Conservation (phyloP, 345 rosid species). For the Murraya koenigii region DNA sequence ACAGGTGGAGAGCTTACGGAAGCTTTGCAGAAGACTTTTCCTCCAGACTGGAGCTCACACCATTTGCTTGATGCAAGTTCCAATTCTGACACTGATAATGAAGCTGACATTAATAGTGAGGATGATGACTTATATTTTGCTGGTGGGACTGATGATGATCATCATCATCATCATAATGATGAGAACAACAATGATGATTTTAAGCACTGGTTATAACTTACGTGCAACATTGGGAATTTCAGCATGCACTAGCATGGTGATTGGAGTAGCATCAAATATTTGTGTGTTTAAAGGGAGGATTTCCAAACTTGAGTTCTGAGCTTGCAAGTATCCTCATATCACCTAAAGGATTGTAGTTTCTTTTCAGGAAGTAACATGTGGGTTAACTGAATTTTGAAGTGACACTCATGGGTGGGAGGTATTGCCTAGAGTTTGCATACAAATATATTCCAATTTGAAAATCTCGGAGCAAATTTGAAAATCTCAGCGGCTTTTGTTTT, state of each 20-base stretch:
- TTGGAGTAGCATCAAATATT: not conserved
- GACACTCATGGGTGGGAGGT: not conserved
- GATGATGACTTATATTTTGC: slow-evolving; percentile 21
- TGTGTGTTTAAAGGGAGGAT: not conserved
- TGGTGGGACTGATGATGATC: slow-evolving; percentile 21
- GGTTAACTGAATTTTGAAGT: not conserved
- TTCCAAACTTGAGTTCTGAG: not conserved
- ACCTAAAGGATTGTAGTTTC: not conserved
- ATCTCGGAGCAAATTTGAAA: not conserved
- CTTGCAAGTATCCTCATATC: not conserved
- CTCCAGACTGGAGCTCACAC: slow-evolving; percentile 78
- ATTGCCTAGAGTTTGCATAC: not conserved
- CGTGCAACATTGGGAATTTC: not conserved
- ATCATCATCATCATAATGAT: not conserved
- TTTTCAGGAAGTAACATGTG: not conserved
- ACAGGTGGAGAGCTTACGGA: slow-evolving; percentile 90
- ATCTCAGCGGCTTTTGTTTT: not conserved
- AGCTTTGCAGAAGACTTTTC: slow-evolving; percentile 87
- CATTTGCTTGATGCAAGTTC: slow-evolving; percentile 31
- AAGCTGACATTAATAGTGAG: slow-evolving; percentile 17
- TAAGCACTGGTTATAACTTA: not conserved
- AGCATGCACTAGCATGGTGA: not conserved
- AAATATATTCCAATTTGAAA: not conserved
- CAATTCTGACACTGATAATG: slow-evolving; percentile 37
- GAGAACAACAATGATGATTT: slow-evolving; percentile 25